Evolutionary conservation across 1,139 yeast genomes (phyloP).

Genomic region (Hyphopichia burtonii): DNA sequence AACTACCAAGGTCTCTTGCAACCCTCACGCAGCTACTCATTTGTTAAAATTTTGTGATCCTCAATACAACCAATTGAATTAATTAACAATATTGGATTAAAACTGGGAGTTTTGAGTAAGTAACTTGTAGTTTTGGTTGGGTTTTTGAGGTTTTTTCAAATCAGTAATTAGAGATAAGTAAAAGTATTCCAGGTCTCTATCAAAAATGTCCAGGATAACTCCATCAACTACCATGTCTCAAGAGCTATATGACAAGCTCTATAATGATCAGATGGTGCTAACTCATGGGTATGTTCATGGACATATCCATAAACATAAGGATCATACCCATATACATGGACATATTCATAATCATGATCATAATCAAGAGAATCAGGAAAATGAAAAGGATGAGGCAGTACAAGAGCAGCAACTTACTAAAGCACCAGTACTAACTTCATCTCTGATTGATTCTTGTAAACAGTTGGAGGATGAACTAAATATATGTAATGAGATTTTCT

Average conservation of each 20-base stretch:
- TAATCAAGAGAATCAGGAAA: not conserved
- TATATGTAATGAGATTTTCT: conserved; percentile 41
- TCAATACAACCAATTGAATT: too few relatives aligned
- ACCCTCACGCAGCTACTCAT: too few relatives aligned
- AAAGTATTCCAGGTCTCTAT: too few relatives aligned
- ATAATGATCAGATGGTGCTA: conserved; percentile 9
- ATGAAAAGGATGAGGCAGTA: conserved; percentile 49
- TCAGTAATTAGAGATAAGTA: too few relatives aligned
- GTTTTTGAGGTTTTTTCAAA: too few relatives aligned
- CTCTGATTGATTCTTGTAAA: not conserved
- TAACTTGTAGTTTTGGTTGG: too few relatives aligned
- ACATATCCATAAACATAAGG: conserved; percentile 63
- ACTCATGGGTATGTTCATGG: conserved; percentile 65
- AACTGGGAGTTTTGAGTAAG: too few relatives aligned
- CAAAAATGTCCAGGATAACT: not conserved
- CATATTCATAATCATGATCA: conserved; percentile 57
- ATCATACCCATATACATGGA: conserved; percentile 68
- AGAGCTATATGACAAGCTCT: conserved; percentile 7
- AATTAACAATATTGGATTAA: too few relatives aligned
- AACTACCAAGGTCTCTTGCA: too few relatives aligned
- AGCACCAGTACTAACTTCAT: not conserved
- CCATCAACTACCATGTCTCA: conserved; percentile 2
- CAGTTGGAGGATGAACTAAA: conserved; percentile 18
- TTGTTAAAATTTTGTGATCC: too few relatives aligned
- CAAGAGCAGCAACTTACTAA: conserved; percentile 35